phyloP scores from a whole-genome alignment of 805 yeast genomes.

The Zygoascus bituminiphila region DNA sequence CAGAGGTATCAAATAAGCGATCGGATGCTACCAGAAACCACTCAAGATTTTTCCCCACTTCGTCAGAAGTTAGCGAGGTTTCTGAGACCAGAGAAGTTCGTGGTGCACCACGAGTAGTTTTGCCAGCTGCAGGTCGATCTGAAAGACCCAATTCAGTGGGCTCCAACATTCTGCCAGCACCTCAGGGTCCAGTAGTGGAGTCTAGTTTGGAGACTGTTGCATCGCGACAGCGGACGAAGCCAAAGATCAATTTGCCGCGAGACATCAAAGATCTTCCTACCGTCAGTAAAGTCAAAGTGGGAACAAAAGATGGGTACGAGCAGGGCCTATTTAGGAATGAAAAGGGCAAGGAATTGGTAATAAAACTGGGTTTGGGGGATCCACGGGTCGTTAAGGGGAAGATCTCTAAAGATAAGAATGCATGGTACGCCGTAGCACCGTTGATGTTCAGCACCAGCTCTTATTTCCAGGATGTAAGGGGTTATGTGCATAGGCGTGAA shows the following conservation, averaged over 20 bases:
- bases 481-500: conserved; percentile 15
- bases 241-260: neutral
- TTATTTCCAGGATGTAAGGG: conserved; percentile 9
- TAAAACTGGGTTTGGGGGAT: neutral
- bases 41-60: conserved; percentile 13
- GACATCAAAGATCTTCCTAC: neutral
- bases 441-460: conserved; percentile 1
- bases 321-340: neutral
- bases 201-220: neutral
- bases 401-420: neutral
- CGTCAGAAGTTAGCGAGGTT: neutral
- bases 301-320: neutral
- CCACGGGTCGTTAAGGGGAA: neutral
- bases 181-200: conserved; percentile 10
- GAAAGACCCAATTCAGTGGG: neutral
- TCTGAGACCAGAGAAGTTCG: neutral
- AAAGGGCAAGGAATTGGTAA: neutral
- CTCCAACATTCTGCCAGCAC: conserved; percentile 8
- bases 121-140: neutral
- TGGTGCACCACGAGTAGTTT: neutral
- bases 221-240: neutral
- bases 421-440: neutral
- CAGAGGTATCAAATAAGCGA: neutral
- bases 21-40: conserved; percentile 1
- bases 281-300: neutral